Evolutionary conservation across 2,329 filamentous ascomycete species (phyloP).

Genomic region (Trichophyton simii): DNA sequence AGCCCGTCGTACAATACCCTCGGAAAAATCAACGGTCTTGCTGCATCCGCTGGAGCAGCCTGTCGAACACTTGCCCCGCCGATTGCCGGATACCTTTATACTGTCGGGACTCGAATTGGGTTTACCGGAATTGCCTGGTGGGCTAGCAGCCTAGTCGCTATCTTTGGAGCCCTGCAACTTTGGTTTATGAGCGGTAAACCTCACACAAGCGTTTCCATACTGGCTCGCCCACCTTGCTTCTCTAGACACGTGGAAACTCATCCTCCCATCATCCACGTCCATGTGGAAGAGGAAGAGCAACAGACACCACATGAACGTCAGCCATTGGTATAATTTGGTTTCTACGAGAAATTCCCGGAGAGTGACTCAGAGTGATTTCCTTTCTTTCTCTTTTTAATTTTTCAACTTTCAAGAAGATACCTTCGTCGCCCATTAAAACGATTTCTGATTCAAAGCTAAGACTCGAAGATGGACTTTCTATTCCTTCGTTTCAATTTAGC

Average conservation of each 20-base stretch:
- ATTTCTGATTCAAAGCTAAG: too few relatives aligned
- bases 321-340: background rate
- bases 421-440: too few relatives aligned
- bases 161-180: slow-evolving; percentile 44
- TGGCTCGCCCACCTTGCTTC: slow-evolving; percentile 13
- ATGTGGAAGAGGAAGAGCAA: slow-evolving; percentile 5
- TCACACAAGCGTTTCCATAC: slow-evolving; percentile 28
- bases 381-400: background rate
- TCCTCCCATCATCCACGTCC: slow-evolving; percentile 8
- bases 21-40: slow-evolving; percentile 59
- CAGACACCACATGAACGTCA: background rate
- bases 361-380: background rate
- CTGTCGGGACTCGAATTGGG: slow-evolving; percentile 43
- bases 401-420: background rate
- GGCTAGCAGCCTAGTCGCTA: slow-evolving; percentile 44
- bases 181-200: slow-evolving; percentile 43
- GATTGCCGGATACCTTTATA: slow-evolving; percentile 55
- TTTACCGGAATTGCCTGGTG: slow-evolving; percentile 54
- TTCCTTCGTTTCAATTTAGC: background rate
- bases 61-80: slow-evolving; percentile 59
- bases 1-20: slow-evolving; percentile 50
- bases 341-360: too few relatives aligned
- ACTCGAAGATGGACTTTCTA: background rate
- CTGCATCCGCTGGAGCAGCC: slow-evolving; percentile 58
- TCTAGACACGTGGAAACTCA: slow-evolving; percentile 3